Evolutionary conservation across 1,284 basidiomycete genomes (phyloP), one percentile per base, ranked within the genome.

Genomic region (Leccinum solheimii): DNA sequence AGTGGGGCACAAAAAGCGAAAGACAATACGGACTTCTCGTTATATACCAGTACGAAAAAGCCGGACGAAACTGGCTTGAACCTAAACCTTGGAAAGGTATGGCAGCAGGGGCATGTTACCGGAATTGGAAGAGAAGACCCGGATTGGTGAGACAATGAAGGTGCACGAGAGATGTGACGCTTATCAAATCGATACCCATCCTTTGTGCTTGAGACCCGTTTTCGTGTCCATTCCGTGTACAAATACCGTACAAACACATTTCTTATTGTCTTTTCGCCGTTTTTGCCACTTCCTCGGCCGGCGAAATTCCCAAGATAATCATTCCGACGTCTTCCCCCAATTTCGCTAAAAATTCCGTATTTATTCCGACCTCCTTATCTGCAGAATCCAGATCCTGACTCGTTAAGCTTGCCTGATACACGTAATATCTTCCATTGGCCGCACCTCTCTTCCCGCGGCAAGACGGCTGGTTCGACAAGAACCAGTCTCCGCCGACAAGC

Each of bases 1-100:
- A 77, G 80, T 78, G 83, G 82, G 82, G 80, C 81, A 83, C 82
- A 78, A 80, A 81, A 81, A 78, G 72, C 75, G 77, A 77, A 80
- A 69, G 77, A 87, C 85, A 87, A 83, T 83, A 83, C 81, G 75
- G 56, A 68, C 70, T 70, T 76, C 76, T 76, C 76, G 80, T 81
- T 87, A 85, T 88, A 88, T 88, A 88, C 79, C 71, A 66, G 71
- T 68, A 62, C 67, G 70, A 65, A 67, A 68, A 67, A 65, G 60
- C 38, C 53, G 23, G 21, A 59, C 57, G 64, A 66, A 65, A 70
- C 58, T 66, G 67, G 65, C 63, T 54, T 49, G 66, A 75, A 75
- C 74, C 26, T 74, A 72, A 75, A 67, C 60, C 66, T 62, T 71
- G 61, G 1, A 55, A 60, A 60, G 64, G 61, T 45, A 68, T 54